phyloP scores from a whole-genome alignment of 345 rosid genomes.

The Sisymbrium altissimum region DNA sequence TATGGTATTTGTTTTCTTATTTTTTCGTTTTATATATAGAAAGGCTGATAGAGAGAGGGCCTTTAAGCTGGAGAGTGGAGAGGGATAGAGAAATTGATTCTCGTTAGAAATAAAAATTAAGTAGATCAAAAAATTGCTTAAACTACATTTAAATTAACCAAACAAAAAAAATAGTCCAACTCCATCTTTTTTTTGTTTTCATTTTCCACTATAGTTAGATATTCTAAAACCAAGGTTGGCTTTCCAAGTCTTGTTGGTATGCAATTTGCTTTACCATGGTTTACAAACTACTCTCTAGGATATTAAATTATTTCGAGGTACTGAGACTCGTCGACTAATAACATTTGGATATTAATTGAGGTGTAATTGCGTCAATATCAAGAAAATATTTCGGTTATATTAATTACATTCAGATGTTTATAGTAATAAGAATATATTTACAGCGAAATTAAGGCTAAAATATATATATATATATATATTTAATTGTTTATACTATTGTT shows the following conservation, averaged over 20 bases:
- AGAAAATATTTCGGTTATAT: neutral
- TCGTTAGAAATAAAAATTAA: neutral
- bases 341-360: neutral
- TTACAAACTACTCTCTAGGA: neutral
- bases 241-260: neutral
- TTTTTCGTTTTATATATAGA: conserved; percentile 22
- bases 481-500: neutral
- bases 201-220: neutral
- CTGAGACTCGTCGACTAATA: neutral
- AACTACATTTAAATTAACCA: neutral
- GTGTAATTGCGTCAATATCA: neutral
- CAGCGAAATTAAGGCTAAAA: neutral
- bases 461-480: neutral
- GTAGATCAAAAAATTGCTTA: conserved; percentile 4
- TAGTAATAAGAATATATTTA: neutral
- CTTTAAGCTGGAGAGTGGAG: neutral
- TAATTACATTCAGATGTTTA: neutral
- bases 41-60: conserved; percentile 22
- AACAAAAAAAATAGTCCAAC: neutral
- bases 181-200: neutral
- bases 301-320: neutral
- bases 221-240: neutral
- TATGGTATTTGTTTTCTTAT: conserved; percentile 24
- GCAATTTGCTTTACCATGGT: neutral
- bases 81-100: neutral